These are phyloP conservation scores for Alternaria ethzedia DNA, from an alignment of 2,329 filamentous ascomycete species.

Conservation along the genomic window DNA sequence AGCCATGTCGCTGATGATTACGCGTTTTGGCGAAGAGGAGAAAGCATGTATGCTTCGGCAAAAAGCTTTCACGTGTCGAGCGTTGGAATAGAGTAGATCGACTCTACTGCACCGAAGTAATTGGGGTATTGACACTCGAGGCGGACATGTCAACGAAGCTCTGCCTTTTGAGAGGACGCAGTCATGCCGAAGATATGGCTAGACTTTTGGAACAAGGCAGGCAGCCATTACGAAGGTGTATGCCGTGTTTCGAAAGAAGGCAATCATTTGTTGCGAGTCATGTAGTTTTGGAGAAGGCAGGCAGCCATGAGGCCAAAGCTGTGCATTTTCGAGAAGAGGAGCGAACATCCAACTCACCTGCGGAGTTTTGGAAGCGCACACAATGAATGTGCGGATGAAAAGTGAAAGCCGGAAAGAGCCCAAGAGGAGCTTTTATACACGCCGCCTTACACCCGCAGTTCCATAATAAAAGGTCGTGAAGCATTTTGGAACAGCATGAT, in stretches of 20 bases:
- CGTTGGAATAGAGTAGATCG: not conserved
- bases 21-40: not conserved
- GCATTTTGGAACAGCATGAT: not conserved
- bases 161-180: no score
- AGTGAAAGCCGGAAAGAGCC: not conserved
- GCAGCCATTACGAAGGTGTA: no score
- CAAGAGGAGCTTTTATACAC: not conserved
- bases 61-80: not conserved
- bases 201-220: no score
- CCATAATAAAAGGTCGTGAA: no score
- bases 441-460: not conserved
- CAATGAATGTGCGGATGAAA: not conserved
- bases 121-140: not conserved
- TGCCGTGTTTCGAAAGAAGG: no score
- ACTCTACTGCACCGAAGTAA: not conserved
- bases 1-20: accelerated
- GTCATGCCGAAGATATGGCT: no score
- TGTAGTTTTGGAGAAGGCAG: no score
- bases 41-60: not conserved
- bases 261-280: no score
- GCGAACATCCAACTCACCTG: no score
- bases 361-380: not conserved
- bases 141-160: not conserved
- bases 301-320: no score
- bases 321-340: no score